These are phyloP conservation scores for Melianthus villosus DNA, from an alignment of 441 rosid species.

Conservation along the genomic window DNA sequence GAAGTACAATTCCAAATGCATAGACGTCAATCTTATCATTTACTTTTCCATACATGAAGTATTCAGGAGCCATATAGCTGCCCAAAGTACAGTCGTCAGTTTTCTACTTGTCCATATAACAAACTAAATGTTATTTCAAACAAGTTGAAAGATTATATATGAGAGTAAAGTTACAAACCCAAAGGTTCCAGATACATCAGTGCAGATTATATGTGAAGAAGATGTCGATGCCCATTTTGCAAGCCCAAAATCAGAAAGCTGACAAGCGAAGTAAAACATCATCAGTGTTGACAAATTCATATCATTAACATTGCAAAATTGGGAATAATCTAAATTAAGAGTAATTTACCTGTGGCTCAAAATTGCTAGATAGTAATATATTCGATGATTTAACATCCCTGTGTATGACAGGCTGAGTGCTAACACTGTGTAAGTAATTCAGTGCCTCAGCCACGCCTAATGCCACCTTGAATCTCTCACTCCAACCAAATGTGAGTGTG, in stretches of 20 bases:
- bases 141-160: not conserved
- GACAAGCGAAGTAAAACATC: slow-evolving; percentile 13
- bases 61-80: slow-evolving; percentile 93
- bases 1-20: slow-evolving; percentile 79
- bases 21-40: slow-evolving; percentile 79
- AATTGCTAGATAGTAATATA: slow-evolving; percentile 64
- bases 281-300: not conserved
- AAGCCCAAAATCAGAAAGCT: slow-evolving; percentile 91
- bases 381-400: slow-evolving; percentile 89
- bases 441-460: slow-evolving; percentile 72
- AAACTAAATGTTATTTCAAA: slow-evolving; percentile 3
- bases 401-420: slow-evolving; percentile 58
- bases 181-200: slow-evolving; percentile 75
- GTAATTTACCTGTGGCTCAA: slow-evolving; percentile 60
- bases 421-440: slow-evolving; percentile 50
- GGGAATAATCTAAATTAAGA: not conserved
- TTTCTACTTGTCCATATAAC: too few relatives aligned
- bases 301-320: not conserved
- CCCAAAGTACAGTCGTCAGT: too few relatives aligned
- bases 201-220: slow-evolving; percentile 26
- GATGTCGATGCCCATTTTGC: slow-evolving; percentile 44
- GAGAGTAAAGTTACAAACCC: slow-evolving; percentile 29
- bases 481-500: slow-evolving; percentile 39
- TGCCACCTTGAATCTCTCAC: slow-evolving; percentile 66
- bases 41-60: slow-evolving; percentile 73